Percentiles rank a stretch among this genome's conserved stretches.
Conservation (phyloP, 371 early-diverging fungal species). For the Conidiobolus incongruus region DNA sequence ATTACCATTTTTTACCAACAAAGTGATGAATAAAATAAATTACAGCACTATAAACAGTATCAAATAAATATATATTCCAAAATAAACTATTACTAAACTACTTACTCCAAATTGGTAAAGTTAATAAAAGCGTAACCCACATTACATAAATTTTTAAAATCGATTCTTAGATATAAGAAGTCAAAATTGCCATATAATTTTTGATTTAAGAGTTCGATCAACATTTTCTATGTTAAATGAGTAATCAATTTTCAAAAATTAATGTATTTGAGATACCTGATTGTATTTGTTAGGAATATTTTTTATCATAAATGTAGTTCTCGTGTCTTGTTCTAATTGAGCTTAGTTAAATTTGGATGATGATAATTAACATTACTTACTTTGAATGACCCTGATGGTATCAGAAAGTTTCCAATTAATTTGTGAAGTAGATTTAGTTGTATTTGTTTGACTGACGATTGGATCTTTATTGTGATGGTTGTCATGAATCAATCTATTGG, state of each 20-base stretch:
- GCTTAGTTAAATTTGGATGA: too few species aligned
- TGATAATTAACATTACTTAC: too few species aligned
- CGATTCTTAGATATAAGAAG: constrained; percentile 79
- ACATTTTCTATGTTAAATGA: constrained; percentile 26
- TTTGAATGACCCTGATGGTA: too few species aligned
- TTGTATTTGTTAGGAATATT: constrained; percentile 88
- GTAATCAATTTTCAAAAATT: not conserved
- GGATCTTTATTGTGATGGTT: too few species aligned
- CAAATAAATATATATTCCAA: too few species aligned
- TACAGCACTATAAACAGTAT: constrained; percentile 16
- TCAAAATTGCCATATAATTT: constrained; percentile 52
- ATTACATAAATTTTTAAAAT: constrained; percentile 70
- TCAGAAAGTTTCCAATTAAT: too few species aligned
- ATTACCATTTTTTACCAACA: constrained; percentile 58
- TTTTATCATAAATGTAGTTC: constrained; percentile 79
- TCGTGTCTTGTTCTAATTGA: constrained; percentile 16
- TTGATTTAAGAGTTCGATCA: constrained; percentile 52
- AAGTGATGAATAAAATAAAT: constrained; percentile 44
- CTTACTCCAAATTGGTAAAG: constrained; percentile 34
- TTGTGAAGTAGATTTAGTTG: too few species aligned
- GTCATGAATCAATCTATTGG: too few species aligned
- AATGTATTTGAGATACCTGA: constrained; percentile 13
- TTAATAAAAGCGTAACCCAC: constrained; percentile 84
- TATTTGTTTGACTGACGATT: too few species aligned
- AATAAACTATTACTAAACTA: not conserved